Evolutionary conservation across 371 early-diverging fungal genomes (phyloP), one percentile per base, ranked within the genome.

Genomic region (Rhizopus arrhizus): DNA sequence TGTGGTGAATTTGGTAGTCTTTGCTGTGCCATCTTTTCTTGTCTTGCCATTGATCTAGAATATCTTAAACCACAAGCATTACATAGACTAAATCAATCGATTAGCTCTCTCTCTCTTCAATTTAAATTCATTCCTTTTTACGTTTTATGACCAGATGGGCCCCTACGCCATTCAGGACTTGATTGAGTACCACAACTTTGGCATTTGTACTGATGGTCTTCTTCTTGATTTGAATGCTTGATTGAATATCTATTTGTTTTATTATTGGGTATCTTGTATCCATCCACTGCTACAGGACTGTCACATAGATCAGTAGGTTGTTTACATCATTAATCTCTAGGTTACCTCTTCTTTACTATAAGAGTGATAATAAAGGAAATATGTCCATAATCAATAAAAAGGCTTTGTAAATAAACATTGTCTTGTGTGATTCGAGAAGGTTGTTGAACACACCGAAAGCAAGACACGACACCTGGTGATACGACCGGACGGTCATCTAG

Each of bases 141-240:
- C 77, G 77, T 80, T 62, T 80, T 80, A 58, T 80, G 80, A 1
- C 80, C 80, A 22, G 72, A 70, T 4, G 80, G 80, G 3, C 80
- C 80, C 51, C 75, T 59, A 35, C 80, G 59, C 80, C 80, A 80
- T 71, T 80, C 80, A 28, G 80, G 80, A 58, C 80, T 80, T 11
- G 72, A 63, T 43, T 59, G 60, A 46, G 80, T 77, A 15, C 73
- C 73, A 69, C 80, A 80, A 49, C 76, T 76, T 58, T 74, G 75
- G 63, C 80, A 80, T 34, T 56, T 41, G n/a, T 61, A 48, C 16
- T 3, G 28, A 29, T 29, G 29, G 29, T 48, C 2, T 8, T 29
- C 47, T 42, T 43, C 43, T n/a, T 9, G 13, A 13, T 15, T 43
- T 11, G 28, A 8, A 29, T 48, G 28, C 28, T 48, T 29, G 7